phyloP scores from a whole-genome alignment of 176 grass and related monocot species.

The Oryza rufipogon region DNA sequence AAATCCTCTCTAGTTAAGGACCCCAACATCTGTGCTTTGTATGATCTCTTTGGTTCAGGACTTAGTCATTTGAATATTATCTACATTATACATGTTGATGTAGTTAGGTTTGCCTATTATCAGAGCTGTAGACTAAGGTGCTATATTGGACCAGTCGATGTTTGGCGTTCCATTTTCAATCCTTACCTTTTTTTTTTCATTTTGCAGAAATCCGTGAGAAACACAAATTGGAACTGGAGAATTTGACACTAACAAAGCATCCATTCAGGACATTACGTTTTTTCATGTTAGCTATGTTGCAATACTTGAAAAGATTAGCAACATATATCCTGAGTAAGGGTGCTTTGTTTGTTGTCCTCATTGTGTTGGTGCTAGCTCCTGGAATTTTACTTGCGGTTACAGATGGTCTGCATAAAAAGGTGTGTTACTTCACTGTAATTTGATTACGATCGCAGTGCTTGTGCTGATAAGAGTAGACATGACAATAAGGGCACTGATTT shows the following conservation, averaged over 20 bases:
- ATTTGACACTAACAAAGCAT: conserved; percentile 79
- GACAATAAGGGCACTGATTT: neutral
- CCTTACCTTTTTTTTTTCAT: conserved; percentile 19
- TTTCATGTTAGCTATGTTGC: conserved; percentile 77
- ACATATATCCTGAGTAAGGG: conserved; percentile 66
- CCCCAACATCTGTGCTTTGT: neutral
- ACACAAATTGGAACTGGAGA: conserved; percentile 70
- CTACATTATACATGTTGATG: conserved; percentile 9
- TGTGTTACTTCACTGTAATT: conserved; percentile 21
- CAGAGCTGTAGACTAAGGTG: neutral
- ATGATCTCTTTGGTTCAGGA: conserved; percentile 12
- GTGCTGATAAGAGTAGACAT: conserved; percentile 25
- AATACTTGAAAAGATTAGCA: conserved; percentile 68
- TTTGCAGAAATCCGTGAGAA: conserved; percentile 80
- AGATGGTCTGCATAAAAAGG: conserved; percentile 81
- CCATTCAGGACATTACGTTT: conserved; percentile 70
- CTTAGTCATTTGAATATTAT: neutral
- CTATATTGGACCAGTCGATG: conserved; percentile 19
- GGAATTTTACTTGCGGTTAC: conserved; percentile 46
- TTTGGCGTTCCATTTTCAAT: conserved; percentile 7
- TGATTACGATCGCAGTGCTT: conserved; percentile 15
- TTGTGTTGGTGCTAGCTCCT: conserved; percentile 55
- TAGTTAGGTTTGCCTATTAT: neutral
- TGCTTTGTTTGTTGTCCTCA: conserved; percentile 59
- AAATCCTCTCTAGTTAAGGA: neutral